Conservation (phyloP, 2,329 filamentous ascomycete species). For the Talaromyces sp. region DNA sequence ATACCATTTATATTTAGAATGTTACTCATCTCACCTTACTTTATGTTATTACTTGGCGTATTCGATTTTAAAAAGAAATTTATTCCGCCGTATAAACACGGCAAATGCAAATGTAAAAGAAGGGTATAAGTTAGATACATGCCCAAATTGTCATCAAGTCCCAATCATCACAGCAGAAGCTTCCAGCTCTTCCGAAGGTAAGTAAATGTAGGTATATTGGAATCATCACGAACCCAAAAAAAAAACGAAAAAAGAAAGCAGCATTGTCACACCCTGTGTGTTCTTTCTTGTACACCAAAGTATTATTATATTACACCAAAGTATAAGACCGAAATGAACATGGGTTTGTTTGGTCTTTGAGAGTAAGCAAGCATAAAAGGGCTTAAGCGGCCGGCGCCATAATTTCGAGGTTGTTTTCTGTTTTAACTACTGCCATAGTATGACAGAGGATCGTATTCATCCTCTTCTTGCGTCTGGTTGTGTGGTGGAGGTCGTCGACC, state of each 20-base stretch:
- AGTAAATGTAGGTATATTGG: background rate
- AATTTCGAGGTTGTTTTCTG: background rate
- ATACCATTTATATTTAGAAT: too few relatives aligned
- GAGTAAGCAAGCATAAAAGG: background rate
- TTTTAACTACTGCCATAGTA: conserved; percentile 8
- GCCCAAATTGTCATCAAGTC: background rate
- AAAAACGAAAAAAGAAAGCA: background rate
- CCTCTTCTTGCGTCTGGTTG: conserved; percentile 2
- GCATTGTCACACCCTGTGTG: background rate
- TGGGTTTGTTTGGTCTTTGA: background rate
- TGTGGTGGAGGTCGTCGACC: background rate
- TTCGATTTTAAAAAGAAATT: background rate
- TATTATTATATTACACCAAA: background rate
- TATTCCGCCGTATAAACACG: too few relatives aligned
- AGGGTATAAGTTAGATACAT: background rate
- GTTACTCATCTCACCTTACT: too few relatives aligned
- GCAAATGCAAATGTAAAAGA: background rate
- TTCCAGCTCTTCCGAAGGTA: background rate
- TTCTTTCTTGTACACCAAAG: background rate
- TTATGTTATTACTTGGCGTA: background rate
- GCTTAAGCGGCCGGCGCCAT: background rate
- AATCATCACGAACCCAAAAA: background rate
- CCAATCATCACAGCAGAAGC: background rate
- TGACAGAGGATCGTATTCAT: conserved; percentile 12
- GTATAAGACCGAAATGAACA: background rate